phyloP scores from a whole-genome alignment of 1,284 basidiomycete species.

The Apiotrichum siamense region DNA sequence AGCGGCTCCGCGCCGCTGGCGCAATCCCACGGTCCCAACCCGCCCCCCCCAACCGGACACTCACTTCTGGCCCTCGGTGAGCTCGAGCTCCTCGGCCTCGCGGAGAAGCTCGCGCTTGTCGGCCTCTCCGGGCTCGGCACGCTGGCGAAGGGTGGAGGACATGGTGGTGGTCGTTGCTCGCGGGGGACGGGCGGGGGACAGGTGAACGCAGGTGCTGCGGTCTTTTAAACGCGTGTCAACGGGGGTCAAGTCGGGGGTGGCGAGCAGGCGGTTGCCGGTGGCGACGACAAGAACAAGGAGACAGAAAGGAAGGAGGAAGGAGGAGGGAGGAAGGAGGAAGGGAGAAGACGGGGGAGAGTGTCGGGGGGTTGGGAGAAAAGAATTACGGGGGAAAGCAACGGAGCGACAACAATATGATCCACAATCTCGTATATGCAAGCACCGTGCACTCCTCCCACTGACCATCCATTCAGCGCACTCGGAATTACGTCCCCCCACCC shows the following conservation, averaged over 20 bases:
- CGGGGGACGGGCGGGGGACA: background rate
- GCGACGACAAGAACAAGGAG: background rate
- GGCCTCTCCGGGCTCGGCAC: constrained; percentile 28
- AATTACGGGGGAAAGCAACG: background rate
- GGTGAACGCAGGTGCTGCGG: no score
- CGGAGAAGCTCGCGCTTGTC: constrained; percentile 42
- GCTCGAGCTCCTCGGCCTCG: constrained; percentile 43
- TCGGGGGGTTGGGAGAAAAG: no score
- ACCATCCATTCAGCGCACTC: no score
- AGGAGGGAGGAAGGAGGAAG: background rate
- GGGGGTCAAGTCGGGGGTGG: background rate
- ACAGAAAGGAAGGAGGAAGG: background rate
- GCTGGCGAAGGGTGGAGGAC: constrained; percentile 40
- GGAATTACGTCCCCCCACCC: no score
- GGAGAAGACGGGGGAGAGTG: background rate
- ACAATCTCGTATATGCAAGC: no score
- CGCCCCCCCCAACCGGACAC: no score
- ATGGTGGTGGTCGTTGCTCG: constrained; percentile 15
- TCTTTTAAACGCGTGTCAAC: background rate
- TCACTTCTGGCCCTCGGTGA: constrained; percentile 42
- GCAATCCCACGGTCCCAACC: no score
- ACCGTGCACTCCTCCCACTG: no score
- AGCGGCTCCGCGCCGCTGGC: no score
- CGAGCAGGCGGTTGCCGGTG: background rate
- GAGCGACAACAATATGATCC: background rate